Base-by-base conservation (phyloP, 1,139 yeast genomes). In the Geotrichum candidum region DNA sequence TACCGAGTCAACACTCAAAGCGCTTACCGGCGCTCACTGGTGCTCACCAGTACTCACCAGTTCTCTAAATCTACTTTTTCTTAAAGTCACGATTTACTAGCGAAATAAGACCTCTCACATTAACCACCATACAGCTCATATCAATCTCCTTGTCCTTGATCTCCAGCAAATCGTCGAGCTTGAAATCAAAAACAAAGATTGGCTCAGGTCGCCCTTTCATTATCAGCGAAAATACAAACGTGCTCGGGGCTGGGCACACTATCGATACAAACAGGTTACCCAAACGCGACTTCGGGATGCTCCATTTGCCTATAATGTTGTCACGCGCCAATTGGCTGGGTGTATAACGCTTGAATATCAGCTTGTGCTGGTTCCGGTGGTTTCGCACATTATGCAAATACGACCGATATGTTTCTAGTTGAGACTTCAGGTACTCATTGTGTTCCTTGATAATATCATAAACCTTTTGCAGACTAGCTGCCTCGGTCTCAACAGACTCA, bases 381-480 rank as follows among this genome's bases (percentile, higher is more conserved):
- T 69, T 68, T n/a, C 78, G 70, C 41, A 76, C 78, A 57, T 76
- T 76, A 59, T 69, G 64, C 58, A 76, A 64, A 61, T 76, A 76
- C 7, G 77, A 75, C 46, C 74, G 66, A 64, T 75, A 76, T 1
- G 78, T 75, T 52, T 75, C 77, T 41, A 76, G 65, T 65, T 76
- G 79, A 1, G 74, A 67, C 41, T 71, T 66, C 35, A 76, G 69
- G 61, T 76, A 76, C 56, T 74, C 77, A 57, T 76, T 76, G 64
- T 75, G 79, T 59, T 76, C 79, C 11, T 73, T 64, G 51, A 76
- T 75, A 50, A 74, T 71, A 13, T 70, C 63, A 64, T 69, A 73
- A n/a, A 76, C 79, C 23, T 72, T 73, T 54, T 74, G 73, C 33
- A 76, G 66, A 9, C 77, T 73, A 45, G 60, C 63, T 5, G 76